phyloP scores from a whole-genome alignment of 2,329 filamentous ascomycete species.

The Colletotrichum magnum region DNA sequence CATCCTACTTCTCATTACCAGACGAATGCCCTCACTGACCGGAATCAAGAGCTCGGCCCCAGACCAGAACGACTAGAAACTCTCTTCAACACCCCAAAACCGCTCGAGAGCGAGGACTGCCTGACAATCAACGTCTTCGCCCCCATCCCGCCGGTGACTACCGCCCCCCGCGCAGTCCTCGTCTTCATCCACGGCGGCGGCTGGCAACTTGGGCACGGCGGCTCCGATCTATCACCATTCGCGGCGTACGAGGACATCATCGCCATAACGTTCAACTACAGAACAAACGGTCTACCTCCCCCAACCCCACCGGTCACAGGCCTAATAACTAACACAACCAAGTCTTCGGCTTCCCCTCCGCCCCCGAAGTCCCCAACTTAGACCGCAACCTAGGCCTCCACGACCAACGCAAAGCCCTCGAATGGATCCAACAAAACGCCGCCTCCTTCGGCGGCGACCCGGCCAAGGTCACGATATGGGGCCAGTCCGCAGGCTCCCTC shows the following conservation, averaged over 20 bases:
- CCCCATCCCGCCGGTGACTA: slow-evolving; percentile 23
- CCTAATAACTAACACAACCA: neutral
- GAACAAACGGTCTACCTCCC: slow-evolving; percentile 43
- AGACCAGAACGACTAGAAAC: slow-evolving; percentile 41
- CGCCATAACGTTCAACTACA: slow-evolving; percentile 46
- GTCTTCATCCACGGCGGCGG: slow-evolving; percentile 47
- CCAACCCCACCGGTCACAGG: neutral
- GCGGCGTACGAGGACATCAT: slow-evolving; percentile 47
- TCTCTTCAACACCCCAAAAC: slow-evolving; percentile 41
- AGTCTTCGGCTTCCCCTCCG: slow-evolving; percentile 44
- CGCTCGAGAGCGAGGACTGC: slow-evolving; percentile 47
- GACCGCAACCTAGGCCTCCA: slow-evolving; percentile 45
- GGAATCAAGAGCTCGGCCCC: slow-evolving; percentile 40
- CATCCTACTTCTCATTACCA: no score
- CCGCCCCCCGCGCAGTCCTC: slow-evolving; percentile 40
- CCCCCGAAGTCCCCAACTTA: neutral
- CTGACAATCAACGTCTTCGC: slow-evolving; percentile 48
- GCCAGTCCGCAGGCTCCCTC: slow-evolving; percentile 50
- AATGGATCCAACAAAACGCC: slow-evolving; percentile 51
- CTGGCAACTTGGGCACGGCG: slow-evolving; percentile 45
- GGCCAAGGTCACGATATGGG: slow-evolving; percentile 49
- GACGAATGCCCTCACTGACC: neutral
- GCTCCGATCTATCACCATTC: slow-evolving; percentile 44
- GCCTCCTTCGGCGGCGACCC: slow-evolving; percentile 48
- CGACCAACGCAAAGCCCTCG: slow-evolving; percentile 49